Evolutionary conservation across 2,329 filamentous ascomycete species (phyloP), one percentile per base, ranked within the genome.

Genomic region (Talaromyces pinophilus): DNA sequence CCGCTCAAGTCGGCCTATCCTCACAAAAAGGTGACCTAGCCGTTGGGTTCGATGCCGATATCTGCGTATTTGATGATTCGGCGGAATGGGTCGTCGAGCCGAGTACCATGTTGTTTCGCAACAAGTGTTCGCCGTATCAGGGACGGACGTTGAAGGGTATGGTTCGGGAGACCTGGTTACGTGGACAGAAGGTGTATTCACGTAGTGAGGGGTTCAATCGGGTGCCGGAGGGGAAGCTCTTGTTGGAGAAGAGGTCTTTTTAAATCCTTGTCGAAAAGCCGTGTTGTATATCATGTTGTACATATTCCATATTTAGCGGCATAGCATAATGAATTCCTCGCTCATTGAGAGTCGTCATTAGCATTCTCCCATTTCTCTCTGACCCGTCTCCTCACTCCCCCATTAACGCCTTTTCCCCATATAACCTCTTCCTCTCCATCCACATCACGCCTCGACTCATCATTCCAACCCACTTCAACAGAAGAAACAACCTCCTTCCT

Each of bases 11-110:
- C 13, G 95, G 95, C 0, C 83, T 98, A 3, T 84, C 90, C 67
- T 86, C 91, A 71, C 85, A 84, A 70, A 97, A 97, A 81, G 93
- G 93, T n/a, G 89, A 89, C 62, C 80, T 97, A 48, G 86, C 84
- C 66, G 90, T 88, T 0, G 94, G 94, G 0, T 90, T 92, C 79
- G 94, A 98, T 78, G 94, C 90, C 0, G 94, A 98, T 75, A 85
- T 98, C 52, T 95, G 92, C 72, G 89, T 98, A 17, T 97, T 98
- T 76, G 94, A 98, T 75, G 92, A 96, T 69, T 81, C 84, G n/a
- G 88, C 87, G 25, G 85, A 86, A 71, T 99, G 94, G 85, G 85
- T 88, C 28, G 88, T 96, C 62, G 81, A 86, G 66, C 83, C 86
- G 19, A 88, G 86, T 68, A 92, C 92, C 60, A 96, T 99, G 93